Conservation (phyloP, 768 basidiomycete species). For the Gyrodon lividus region DNA sequence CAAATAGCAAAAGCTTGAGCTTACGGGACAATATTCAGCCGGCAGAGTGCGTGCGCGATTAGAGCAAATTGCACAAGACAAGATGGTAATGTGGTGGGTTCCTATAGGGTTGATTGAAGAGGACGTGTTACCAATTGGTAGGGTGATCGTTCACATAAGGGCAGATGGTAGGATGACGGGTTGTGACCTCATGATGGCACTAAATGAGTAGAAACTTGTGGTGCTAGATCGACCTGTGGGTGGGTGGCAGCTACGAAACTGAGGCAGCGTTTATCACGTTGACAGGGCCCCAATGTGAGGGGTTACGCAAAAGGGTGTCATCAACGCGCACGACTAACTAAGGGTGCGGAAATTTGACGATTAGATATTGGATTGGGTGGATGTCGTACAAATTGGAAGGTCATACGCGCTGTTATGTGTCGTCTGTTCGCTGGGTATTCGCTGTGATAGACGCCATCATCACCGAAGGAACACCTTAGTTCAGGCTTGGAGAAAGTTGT, state of each 20-base stretch:
- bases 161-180: slow-evolving; percentile 12
- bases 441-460: background rate
- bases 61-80: background rate
- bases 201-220: too few relatives aligned
- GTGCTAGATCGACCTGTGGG: too few relatives aligned
- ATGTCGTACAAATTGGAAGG: background rate
- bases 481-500: too few relatives aligned
- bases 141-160: slow-evolving; percentile 11
- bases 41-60: background rate
- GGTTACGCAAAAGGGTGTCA: too few relatives aligned
- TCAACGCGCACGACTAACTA: too few relatives aligned
- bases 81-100: background rate
- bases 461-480: background rate
- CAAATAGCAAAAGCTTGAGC: slow-evolving; percentile 6
- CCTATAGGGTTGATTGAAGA: background rate
- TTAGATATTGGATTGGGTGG: too few relatives aligned
- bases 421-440: background rate
- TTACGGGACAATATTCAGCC: slow-evolving; percentile 3
- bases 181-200: slow-evolving; percentile 7
- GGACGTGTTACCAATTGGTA: background rate
- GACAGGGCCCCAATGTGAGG: background rate
- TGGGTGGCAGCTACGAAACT: too few relatives aligned
- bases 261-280: background rate
- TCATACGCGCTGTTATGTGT: background rate
- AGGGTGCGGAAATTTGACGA: background rate